A percentile compares a stretch with the other conserved stretches of the same genome.
These are phyloP conservation scores for Trichaptum fuscoviolaceum DNA, from an alignment of 768 basidiomycete genomes.

Conservation along the genomic window DNA sequence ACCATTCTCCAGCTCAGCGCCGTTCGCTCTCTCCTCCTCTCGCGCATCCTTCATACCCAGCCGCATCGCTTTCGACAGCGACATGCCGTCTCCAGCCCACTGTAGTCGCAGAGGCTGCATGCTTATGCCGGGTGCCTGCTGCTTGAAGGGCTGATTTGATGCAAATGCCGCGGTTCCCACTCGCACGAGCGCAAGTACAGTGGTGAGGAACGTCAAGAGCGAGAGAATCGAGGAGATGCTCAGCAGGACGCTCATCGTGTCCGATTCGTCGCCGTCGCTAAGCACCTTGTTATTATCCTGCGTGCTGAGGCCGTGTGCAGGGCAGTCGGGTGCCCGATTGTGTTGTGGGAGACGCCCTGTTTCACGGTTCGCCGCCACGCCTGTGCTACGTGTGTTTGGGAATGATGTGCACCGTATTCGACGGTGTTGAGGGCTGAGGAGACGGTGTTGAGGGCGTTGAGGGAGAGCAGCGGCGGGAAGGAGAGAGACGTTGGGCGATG, in stretches of 20 bases:
- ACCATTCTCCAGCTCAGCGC: neutral
- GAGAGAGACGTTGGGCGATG: neutral
- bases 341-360: too few relatives aligned
- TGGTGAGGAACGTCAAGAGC: neutral
- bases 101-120: neutral
- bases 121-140: neutral
- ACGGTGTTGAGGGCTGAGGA: neutral
- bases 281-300: neutral
- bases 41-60: neutral
- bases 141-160: neutral
- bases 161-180: neutral
- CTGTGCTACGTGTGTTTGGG: neutral
- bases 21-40: neutral
- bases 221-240: neutral
- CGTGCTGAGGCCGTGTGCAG: neutral
- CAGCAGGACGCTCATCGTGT: neutral
- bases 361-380: too few relatives aligned
- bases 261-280: neutral
- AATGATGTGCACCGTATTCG: neutral
- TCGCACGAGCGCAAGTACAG: neutral
- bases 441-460: neutral
- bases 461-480: neutral
- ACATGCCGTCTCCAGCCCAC: neutral
- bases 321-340: neutral
- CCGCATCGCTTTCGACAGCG: neutral